A percentile compares a stretch with the other conserved stretches of the same genome.
Conservation (phyloP, 352 stramenopile genomes). For the Pythium myriotylum region DNA sequence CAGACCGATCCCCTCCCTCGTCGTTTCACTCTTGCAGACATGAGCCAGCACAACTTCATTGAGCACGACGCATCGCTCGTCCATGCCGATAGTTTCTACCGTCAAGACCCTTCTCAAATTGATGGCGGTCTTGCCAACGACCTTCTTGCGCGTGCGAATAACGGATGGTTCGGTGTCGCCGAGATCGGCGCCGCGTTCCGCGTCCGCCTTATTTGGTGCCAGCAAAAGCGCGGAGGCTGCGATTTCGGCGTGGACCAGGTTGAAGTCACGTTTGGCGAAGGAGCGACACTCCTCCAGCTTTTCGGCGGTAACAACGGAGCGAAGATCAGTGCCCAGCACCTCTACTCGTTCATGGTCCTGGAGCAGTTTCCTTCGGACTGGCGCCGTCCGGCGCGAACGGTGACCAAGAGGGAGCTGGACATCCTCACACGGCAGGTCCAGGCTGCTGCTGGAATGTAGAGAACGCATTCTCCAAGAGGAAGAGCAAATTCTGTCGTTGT, state of each 20-base stretch:
- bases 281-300: constrained; percentile 1
- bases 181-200: constrained; percentile 13
- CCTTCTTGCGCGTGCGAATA: constrained; percentile 23
- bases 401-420: not conserved
- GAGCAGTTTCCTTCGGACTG: not conserved
- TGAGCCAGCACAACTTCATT: constrained; percentile 45
- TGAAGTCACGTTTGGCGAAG: constrained; percentile 9
- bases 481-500: too few species aligned
- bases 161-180: constrained; percentile 3
- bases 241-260: constrained; percentile 5
- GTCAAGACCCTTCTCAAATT: constrained; percentile 31
- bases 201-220: constrained; percentile 1
- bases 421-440: not conserved
- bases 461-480: too few species aligned
- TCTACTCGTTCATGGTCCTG: not conserved
- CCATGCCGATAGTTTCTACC: constrained; percentile 34
- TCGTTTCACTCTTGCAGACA: constrained; percentile 13
- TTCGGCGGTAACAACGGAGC: constrained; percentile 6
- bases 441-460: too few species aligned
- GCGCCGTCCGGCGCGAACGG: not conserved
- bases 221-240: constrained; percentile 6
- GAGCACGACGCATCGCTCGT: constrained; percentile 40
- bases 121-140: constrained; percentile 35
- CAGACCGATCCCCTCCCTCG: constrained; percentile 17
- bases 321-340: constrained; percentile 1